Evolutionary conservation across 345 rosid species (phyloP), one percentile per base, ranked within the genome.

Genomic region (Bruguiera sexangula): DNA sequence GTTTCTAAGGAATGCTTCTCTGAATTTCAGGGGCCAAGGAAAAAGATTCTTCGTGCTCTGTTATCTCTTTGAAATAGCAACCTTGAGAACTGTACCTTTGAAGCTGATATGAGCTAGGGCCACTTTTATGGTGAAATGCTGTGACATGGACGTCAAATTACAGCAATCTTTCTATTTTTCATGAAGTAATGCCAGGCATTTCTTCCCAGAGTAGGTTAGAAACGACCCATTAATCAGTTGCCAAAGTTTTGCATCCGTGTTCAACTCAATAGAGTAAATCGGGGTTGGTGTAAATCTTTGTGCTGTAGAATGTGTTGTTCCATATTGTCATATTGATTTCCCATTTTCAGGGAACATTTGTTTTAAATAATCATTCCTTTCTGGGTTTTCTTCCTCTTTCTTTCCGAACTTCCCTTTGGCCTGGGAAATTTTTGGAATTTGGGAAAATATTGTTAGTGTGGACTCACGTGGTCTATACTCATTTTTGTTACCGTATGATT

Each of bases 21-120:
- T 68, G 70, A 70, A 62, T 78, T 73, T 75, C 89, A 95, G 97
- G 97, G 97, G 26, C 96, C 99, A 43, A 85, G 99, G 76, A 95
- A 95, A 83, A 95, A 91, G 81, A 95, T 95, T 74, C 90, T 91
- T 63, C 90, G 85, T 59, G 93, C 97, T 20, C 69, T 91, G 59
- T 57, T 82, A 34, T 81, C 84, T 53, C 96, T 84, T 67, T 69
- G 85, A 51, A 91, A 78, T 62, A 67, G 87, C 83, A 81, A 72
- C 79, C 65, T 26, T 78, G 78, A 74, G 26, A 15, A 10, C 8
- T 18, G 13, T 43, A 15, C 29, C 22, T 30, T 19, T 2, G 19
- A 56, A 34, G 39, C 62, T 15, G 29, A 21, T 58, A 29, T 30
- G 48, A 20, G 50, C 31, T 32, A 15, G 13, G 56, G 58, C 37